Base-by-base conservation (phyloP, 1,139 yeast species). In the Pichia sp. region DNA sequence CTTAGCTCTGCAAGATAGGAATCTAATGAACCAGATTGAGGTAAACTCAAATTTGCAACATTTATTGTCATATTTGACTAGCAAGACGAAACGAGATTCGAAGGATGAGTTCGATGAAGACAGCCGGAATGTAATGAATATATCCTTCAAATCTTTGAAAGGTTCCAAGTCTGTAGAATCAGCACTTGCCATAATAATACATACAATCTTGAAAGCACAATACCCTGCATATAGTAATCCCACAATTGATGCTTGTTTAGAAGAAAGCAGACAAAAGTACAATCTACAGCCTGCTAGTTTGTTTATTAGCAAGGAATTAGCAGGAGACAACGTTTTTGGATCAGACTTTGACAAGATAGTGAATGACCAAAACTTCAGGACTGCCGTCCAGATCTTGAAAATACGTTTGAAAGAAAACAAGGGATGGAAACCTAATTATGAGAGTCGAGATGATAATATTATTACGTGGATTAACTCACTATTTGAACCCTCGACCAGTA, bases 121-220 rank as follows among this genome's bases (percentile, higher is more conserved):
- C 33, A 12, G 3, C 9, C 41, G 42, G 33, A n/a, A 42, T 12
- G 48, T 33, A 8, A 42, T 34, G 31, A 51, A 46, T 1, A 33
- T 51, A n/a, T 27, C 42, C 2, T 30, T 38, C 5, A 50, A 42
- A 38, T 30, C 49, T 24, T 20, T 50, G 10, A 29, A 43, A 17
- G 50, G 49, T 16, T 48, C 56, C 6, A 46, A 47, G 20, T 65
- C 64, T 40, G 54, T 60, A 5, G 69, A 66, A 52, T 58, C 66
- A 24, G 63, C 63, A 8, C 44, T 66, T 29, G 58, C 60, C 20
- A 46, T 64, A 29, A 52, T 64, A 7, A 17, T 66, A 4, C 64
- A 61, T 20, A 86, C 97, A 0, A 68, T 89, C 20, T 53, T 81
- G n/a, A 84, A 84, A 61, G 81, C 81, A 58, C 61, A 77, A 3